phyloP scores from a whole-genome alignment of 108 stramenopile species.

The Cyclotella kingstonii region DNA sequence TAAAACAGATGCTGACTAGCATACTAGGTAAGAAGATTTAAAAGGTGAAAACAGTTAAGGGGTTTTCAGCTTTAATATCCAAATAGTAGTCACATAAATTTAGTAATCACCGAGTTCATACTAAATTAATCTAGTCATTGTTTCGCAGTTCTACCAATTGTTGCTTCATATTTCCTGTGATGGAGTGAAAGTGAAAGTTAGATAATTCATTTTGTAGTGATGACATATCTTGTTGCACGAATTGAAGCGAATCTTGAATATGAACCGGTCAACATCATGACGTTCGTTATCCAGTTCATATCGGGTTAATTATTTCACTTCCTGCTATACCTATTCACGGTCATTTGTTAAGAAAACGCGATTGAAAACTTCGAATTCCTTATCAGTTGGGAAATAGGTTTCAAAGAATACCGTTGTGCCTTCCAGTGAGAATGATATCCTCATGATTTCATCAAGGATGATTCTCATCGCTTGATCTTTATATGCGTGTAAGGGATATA shows the following conservation, averaged over 20 bases:
- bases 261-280: not conserved
- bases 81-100: too few species aligned
- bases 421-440: not conserved
- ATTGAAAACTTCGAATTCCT: not conserved
- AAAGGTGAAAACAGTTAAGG: too few species aligned
- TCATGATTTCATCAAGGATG: not conserved
- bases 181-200: not conserved
- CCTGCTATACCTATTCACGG: not conserved
- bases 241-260: too few species aligned
- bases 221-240: too few species aligned
- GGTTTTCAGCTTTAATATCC: too few species aligned
- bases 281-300: not conserved
- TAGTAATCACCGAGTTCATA: too few species aligned
- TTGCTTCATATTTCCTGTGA: not conserved
- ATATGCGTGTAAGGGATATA: not conserved
- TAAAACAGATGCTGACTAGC: too few species aligned
- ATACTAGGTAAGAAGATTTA: too few species aligned
- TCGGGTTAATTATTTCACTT: not conserved
- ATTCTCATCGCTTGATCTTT: conserved; percentile 2
- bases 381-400: conserved; percentile 1
- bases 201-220: too few species aligned
- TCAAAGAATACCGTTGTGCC: conserved; percentile 13
- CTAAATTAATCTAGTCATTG: too few species aligned
- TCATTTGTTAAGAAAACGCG: not conserved
- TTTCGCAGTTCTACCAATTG: not conserved